Base-by-base conservation (phyloP, 345 rosid genomes). In the Angophora floribunda region DNA sequence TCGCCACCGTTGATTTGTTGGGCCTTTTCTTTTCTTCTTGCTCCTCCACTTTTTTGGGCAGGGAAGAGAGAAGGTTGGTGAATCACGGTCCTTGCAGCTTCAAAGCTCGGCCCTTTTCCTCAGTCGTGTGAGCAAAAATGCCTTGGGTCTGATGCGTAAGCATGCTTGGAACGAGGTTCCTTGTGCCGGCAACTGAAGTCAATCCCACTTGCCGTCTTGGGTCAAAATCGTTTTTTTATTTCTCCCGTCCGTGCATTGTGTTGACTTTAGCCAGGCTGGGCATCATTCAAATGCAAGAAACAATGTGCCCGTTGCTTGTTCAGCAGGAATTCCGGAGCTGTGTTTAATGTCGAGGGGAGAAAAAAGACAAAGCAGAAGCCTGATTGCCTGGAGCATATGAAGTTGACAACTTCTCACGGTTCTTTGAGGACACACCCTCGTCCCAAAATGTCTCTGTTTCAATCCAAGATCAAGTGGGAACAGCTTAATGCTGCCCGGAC, bases 381-480 rank as follows among this genome's bases (percentile, higher is more conserved):
- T 53, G 41, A 65, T 88, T 88, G 78, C 85, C 85, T 79, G n/a
- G 36, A 32, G 63, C 80, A 51, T 82, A 65, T 90, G 67, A 87
- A 89, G 41, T 14, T 41, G 32, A 82, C 82, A 55, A 15, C 87
- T 57, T 52, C 89, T 45, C 45, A 91, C 87, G 91, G 89, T 89
- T 89, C 82, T 87, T 79, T 87, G 44, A 87, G 94, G 82, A 36
- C 90, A 89, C 90, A 91, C 91, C 91, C 89, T 59, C 87, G 87
- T 87, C 87, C 87, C 87, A 92, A 88, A 93, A 85, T 94, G 94
- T 89, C 93, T 86, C 57, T 89, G 92, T 87, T 86, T 87, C 90
- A 85, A 78, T 91, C 91, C 89, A 86, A 89, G 80, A 85, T 51
- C 70, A 53, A 52, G 85, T 88, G 87, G 86, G 88, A 92, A 88